Evolutionary conservation across 768 basidiomycete species (phyloP).

Genomic region (Panaeolus papilionaceus): DNA sequence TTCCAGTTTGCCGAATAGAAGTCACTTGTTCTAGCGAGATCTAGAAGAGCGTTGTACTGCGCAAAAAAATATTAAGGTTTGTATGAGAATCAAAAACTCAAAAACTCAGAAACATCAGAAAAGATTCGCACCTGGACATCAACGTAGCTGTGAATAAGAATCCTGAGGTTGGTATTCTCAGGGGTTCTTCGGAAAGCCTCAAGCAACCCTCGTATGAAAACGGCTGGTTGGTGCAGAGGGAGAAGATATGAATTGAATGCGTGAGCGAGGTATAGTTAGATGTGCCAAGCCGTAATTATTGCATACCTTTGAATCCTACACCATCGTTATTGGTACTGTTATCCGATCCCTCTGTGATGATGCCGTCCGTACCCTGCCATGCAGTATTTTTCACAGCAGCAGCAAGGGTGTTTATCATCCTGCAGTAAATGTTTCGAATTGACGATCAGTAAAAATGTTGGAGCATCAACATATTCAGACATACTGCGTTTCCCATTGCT

Average conservation of each 20-base stretch:
- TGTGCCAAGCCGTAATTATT: neutral
- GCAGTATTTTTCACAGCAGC: constrained; percentile 47
- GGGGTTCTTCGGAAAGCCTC: constrained; percentile 50
- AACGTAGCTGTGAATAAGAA: constrained; percentile 53
- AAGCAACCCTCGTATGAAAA: constrained; percentile 54
- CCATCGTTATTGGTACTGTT: constrained; percentile 48
- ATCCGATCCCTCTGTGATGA: constrained; percentile 58
- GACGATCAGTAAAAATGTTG: neutral
- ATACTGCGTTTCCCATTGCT: constrained; percentile 48
- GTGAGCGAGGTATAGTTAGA: neutral
- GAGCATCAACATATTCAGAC: constrained; percentile 23
- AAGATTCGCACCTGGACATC: constrained; percentile 51
- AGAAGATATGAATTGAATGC: neutral
- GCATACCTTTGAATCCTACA: constrained; percentile 57
- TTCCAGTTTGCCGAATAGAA: constrained; percentile 54
- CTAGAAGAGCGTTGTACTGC: constrained; percentile 57
- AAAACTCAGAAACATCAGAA: neutral
- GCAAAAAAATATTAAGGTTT: constrained; percentile 14
- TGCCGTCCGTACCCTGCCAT: constrained; percentile 56
- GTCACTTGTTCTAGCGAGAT: constrained; percentile 48
- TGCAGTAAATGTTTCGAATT: neutral
- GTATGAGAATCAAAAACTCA: neutral
- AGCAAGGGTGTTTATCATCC: constrained; percentile 37
- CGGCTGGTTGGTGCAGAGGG: constrained; percentile 25
- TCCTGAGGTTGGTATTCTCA: constrained; percentile 41